These are phyloP conservation scores for Aspergillus asperescens DNA, from an alignment of 495 filamentous ascomycete genomes.

Conservation along the genomic window DNA sequence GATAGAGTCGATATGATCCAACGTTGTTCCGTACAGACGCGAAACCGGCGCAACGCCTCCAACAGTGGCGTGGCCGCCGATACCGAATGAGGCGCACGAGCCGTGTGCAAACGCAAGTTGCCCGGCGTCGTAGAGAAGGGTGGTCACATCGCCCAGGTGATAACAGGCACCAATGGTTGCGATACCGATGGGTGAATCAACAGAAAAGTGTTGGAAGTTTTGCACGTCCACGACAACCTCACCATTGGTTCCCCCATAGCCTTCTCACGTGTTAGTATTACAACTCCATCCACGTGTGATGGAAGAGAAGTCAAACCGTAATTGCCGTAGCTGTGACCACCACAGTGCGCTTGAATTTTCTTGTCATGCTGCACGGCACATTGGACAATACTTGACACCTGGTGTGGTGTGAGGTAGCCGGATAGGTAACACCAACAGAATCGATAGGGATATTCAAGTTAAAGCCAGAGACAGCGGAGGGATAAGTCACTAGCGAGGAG, in stretches of 20 bases:
- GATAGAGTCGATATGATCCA: constrained; percentile 57
- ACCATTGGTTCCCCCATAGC: constrained; percentile 42
- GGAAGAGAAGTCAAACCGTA: constrained; percentile 18
- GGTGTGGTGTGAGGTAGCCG: constrained; percentile 46
- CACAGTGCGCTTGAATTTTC: constrained; percentile 64
- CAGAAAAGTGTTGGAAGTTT: constrained; percentile 44
- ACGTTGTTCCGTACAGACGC: constrained; percentile 57
- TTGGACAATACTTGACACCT: constrained; percentile 55
- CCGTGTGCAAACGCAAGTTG: constrained; percentile 61
- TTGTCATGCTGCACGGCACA: constrained; percentile 50
- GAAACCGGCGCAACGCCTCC: constrained; percentile 61
- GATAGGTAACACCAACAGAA: constrained; percentile 59
- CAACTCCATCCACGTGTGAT: too few relatives aligned
- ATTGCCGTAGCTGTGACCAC: constrained; percentile 69
- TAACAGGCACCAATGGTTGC: constrained; percentile 64
- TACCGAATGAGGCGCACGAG: constrained; percentile 60
- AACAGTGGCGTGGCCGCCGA: constrained; percentile 68
- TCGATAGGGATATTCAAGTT: constrained; percentile 59
- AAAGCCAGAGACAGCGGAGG: constrained; percentile 33
- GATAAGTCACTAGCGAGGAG: not conserved
- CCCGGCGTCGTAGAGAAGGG: constrained; percentile 54
- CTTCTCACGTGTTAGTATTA: too few relatives aligned
- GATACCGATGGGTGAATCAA: constrained; percentile 50
- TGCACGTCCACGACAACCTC: constrained; percentile 43
- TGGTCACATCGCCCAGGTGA: constrained; percentile 55